Evolutionary conservation across 2,329 filamentous ascomycete genomes (phyloP).

Genomic region (Fusarium sp.): DNA sequence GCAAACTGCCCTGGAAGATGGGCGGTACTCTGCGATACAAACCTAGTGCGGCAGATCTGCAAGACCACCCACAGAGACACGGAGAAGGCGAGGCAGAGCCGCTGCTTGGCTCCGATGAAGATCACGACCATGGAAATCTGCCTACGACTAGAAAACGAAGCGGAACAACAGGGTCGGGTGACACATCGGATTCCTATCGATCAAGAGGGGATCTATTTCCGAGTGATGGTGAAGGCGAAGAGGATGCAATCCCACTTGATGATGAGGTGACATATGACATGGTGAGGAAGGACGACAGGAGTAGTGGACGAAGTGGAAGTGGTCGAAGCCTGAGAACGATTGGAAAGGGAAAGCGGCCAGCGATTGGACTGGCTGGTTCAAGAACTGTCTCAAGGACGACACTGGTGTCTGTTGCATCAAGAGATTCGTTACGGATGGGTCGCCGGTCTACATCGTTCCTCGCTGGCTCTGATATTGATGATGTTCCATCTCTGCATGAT

Average conservation of each 20-base stretch:
- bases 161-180: slow-evolving; percentile 81
- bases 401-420: slow-evolving; percentile 57
- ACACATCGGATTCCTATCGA: slow-evolving; percentile 86
- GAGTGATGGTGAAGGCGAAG: slow-evolving; percentile 86
- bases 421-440: slow-evolving; percentile 45
- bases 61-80: slow-evolving; percentile 79
- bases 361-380: slow-evolving; percentile 51
- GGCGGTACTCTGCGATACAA: slow-evolving; percentile 87
- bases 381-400: slow-evolving; percentile 71
- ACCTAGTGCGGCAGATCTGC: slow-evolving; percentile 89
- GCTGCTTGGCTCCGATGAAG: slow-evolving; percentile 64
- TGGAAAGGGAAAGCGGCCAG: slow-evolving; percentile 69
- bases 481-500: slow-evolving; percentile 62
- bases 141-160: slow-evolving; percentile 70
- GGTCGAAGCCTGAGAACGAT: slow-evolving; percentile 66
- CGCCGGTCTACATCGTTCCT: slow-evolving; percentile 47
- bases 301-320: slow-evolving; percentile 61
- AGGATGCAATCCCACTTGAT: slow-evolving; percentile 91
- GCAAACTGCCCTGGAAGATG: slow-evolving; percentile 85
- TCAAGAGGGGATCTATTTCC: slow-evolving; percentile 92
- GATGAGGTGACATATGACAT: slow-evolving; percentile 92
- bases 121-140: slow-evolving; percentile 46
- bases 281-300: slow-evolving; percentile 80
- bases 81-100: slow-evolving; percentile 74
- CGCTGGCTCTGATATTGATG: slow-evolving; percentile 52